Evolutionary conservation across 495 filamentous ascomycete species (phyloP), one percentile per base, ranked within the genome.

Genomic region (Alectoria sarmentosa): DNA sequence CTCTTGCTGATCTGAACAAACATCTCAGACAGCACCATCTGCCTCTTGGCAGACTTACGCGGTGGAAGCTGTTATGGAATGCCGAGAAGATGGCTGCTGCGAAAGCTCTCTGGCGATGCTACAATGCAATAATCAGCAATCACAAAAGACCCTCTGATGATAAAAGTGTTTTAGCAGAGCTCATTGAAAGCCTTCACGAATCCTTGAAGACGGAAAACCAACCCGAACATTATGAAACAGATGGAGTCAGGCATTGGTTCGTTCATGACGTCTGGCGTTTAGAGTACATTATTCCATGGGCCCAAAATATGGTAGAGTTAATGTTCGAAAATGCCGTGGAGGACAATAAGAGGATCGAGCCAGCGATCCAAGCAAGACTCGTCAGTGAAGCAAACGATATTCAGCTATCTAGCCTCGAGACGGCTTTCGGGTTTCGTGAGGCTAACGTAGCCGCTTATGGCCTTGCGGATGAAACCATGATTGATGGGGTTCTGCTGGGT

Each of bases 81-180:
- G 92, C 92, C 0, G 94, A 98, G 72, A 96, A 91, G 73, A 83
- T 96, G 69, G 86, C 86, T 46, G 89, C 91, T 39, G 93, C 92
- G n/a, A 82, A 82, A 54, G 81, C 84, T 42, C 80, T 98, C 65
- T 98, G 92, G 92, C 83, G 85, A 15, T 62, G 59, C 56, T 88
- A 94, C 69, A 86, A 94, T 55, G 65, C 63, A 23, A 69, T 67
- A 66, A 69, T 80, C 9, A 82, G 81, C 58, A 74, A 83, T 15
- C 76, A 75, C 23, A 72, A 76, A 23, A 77, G 75, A 44, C 66
- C 67, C 8, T 72, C 75, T 19, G 77, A 82, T 44, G 81, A 80
- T 66, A 82, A 77, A 37, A 79, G 75, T n/a, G 78, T 90, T 41
- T 78, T 94, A 21, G 76, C 82, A 17, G 84, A 89, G 64, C 81